These are phyloP conservation scores for Aspergillus pseudoglaucus DNA, from an alignment of 2,329 filamentous ascomycete genomes.

Conservation along the genomic window DNA sequence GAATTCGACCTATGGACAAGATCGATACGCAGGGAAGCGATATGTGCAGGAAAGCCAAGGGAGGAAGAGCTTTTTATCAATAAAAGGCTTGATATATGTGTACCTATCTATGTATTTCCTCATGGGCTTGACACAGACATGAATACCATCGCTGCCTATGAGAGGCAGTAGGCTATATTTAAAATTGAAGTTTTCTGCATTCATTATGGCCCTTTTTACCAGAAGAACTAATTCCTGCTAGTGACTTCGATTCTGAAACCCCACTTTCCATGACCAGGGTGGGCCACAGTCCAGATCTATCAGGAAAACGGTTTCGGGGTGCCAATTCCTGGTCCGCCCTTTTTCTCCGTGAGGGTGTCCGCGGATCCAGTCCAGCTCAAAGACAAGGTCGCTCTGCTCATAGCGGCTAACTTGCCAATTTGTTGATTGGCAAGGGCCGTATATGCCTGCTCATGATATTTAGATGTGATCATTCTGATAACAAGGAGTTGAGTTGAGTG, in stretches of 20 bases:
- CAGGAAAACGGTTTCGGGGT: neutral
- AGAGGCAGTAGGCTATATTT: too few species aligned
- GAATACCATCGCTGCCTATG: too few species aligned
- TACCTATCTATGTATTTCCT: too few species aligned
- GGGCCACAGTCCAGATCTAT: neutral
- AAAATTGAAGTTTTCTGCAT: too few species aligned
- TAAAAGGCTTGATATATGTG: too few species aligned
- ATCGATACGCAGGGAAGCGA: too few species aligned
- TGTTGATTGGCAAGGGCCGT: neutral
- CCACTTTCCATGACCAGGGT: neutral
- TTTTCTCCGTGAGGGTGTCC: neutral
- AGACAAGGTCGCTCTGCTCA: neutral
- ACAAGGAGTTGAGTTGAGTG: neutral
- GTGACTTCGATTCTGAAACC: neutral
- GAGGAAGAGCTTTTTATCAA: too few species aligned
- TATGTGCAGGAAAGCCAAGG: too few species aligned
- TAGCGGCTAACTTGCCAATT: neutral
- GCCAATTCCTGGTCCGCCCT: neutral
- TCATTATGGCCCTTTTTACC: too few species aligned
- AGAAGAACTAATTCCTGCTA: too few species aligned
- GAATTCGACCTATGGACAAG: conserved; percentile 40
- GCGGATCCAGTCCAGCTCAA: neutral
- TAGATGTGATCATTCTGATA: neutral
- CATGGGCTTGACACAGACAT: too few species aligned
- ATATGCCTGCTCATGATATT: neutral